A percentile compares a stretch with the other conserved stretches of the same genome.
phyloP scores from a whole-genome alignment of 1,284 basidiomycete genomes.

The Heimioporus retisporus region DNA sequence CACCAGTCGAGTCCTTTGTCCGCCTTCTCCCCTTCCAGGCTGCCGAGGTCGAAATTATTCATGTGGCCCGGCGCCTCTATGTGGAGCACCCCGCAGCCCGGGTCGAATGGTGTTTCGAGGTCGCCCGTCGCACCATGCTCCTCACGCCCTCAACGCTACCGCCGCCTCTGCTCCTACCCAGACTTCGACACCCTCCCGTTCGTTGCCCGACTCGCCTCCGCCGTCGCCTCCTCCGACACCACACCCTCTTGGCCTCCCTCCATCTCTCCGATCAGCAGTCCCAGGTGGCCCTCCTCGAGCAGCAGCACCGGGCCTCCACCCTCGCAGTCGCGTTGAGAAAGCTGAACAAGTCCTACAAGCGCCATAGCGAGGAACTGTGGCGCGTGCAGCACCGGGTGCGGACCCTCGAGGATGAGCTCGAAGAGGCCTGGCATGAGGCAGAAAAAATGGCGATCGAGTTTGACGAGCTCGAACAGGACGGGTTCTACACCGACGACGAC shows the following conservation, averaged over 20 bases:
- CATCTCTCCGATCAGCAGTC: constrained; percentile 68
- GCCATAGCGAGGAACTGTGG: constrained; percentile 67
- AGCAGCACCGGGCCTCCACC: constrained; percentile 77
- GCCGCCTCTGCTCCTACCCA: no score
- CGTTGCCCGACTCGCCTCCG: constrained; percentile 67
- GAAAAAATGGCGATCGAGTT: no score
- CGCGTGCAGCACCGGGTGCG: constrained; percentile 57
- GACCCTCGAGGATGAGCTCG: constrained; percentile 74
- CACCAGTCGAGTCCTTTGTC: constrained; percentile 72
- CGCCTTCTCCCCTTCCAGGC: constrained; percentile 71
- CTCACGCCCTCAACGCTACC: constrained; percentile 70
- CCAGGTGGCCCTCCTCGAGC: constrained; percentile 68
- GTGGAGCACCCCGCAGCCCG: constrained; percentile 60
- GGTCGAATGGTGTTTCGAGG: constrained; percentile 74
- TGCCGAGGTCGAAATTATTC: constrained; percentile 66
- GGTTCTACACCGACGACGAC: no score
- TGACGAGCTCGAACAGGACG: no score
- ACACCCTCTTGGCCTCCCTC: constrained; percentile 64
- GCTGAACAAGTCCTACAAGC: constrained; percentile 77
- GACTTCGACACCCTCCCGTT: constrained; percentile 49
- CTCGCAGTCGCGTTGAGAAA: constrained; percentile 81
- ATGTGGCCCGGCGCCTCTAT: constrained; percentile 67
- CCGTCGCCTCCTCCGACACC: constrained; percentile 67
- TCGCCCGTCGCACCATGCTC: constrained; percentile 76
- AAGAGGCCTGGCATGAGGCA: constrained; percentile 85